Percentiles rank a stretch among this genome's conserved stretches.
Evolutionary conservation across 1,139 yeast species (phyloP).

Genomic region (Hyphopichia fennica): DNA sequence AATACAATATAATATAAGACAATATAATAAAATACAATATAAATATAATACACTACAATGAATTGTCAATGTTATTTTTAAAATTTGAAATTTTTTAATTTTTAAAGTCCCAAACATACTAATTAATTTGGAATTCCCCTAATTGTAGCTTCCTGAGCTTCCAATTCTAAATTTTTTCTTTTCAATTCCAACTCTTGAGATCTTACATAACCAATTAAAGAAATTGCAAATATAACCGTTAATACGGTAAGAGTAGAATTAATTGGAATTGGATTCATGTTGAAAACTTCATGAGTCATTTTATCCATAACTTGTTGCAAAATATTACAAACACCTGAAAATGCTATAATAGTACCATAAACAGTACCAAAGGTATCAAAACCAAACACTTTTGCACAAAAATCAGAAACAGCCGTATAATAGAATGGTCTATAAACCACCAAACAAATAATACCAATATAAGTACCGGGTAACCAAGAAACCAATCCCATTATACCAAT

Average conservation of each 20-base stretch:
- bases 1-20: too few relatives aligned
- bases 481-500: slow-evolving; percentile 72
- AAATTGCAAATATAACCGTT: slow-evolving; percentile 56
- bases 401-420: slow-evolving; percentile 89
- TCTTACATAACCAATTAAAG: slow-evolving; percentile 52
- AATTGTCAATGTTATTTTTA: background rate
- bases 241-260: slow-evolving; percentile 53
- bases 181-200: slow-evolving; percentile 51
- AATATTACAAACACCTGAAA: slow-evolving; percentile 77
- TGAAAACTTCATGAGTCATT: slow-evolving; percentile 63
- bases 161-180: slow-evolving; percentile 57
- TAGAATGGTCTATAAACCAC: slow-evolving; percentile 91
- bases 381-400: slow-evolving; percentile 90
- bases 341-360: slow-evolving; percentile 83
- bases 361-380: slow-evolving; percentile 88
- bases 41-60: background rate
- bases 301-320: slow-evolving; percentile 69
- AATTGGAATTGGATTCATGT: slow-evolving; percentile 78
- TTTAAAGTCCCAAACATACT: too few relatives aligned
- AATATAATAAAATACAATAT: too few relatives aligned
- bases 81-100: background rate
- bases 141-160: slow-evolving; percentile 59
- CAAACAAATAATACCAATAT: slow-evolving; percentile 64
- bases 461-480: slow-evolving; percentile 50
- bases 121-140: slow-evolving; percentile 46